Percentiles rank a stretch among this genome's conserved stretches.
Evolutionary conservation across 805 yeast genomes (phyloP).

Genomic region (Ogataea corticis): DNA sequence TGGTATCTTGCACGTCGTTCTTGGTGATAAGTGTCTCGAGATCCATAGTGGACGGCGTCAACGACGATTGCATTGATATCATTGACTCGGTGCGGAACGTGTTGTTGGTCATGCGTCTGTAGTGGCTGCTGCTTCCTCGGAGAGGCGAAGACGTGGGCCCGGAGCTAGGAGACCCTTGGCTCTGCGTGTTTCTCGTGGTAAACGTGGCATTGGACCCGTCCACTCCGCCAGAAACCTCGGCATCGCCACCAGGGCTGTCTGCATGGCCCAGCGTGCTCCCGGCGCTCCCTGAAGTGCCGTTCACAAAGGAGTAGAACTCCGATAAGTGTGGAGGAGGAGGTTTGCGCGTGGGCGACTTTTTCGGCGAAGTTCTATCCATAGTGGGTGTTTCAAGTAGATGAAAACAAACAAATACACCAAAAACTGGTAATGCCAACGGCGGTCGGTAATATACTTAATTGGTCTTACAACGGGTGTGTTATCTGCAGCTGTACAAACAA

Average conservation of each 20-base stretch:
- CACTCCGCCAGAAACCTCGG: background rate
- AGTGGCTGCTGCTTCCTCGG: background rate
- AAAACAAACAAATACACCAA: background rate
- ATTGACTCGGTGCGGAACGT: constrained; percentile 25
- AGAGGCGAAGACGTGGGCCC: background rate
- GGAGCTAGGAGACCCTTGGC: constrained; percentile 1
- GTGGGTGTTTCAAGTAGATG: background rate
- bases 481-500: background rate
- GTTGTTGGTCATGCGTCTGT: constrained; percentile 12
- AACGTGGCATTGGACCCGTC: background rate
- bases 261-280: background rate
- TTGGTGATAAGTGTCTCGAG: constrained; percentile 61
- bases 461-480: background rate
- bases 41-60: constrained; percentile 55
- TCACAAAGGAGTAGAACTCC: constrained; percentile 58
- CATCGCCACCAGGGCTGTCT: background rate
- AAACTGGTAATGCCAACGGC: no score
- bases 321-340: constrained; percentile 55
- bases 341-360: constrained; percentile 27
- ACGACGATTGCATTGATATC: constrained; percentile 45
- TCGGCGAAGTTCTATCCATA: constrained; percentile 14
- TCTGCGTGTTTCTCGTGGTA: background rate
- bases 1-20: constrained; percentile 54
- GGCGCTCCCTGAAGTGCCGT: constrained; percentile 24
- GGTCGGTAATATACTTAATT: no score